Percentiles rank a stretch among this genome's conserved stretches.
These are phyloP conservation scores for Aquilaria malaccensis DNA, from an alignment of 345 rosid genomes.

Conservation along the genomic window DNA sequence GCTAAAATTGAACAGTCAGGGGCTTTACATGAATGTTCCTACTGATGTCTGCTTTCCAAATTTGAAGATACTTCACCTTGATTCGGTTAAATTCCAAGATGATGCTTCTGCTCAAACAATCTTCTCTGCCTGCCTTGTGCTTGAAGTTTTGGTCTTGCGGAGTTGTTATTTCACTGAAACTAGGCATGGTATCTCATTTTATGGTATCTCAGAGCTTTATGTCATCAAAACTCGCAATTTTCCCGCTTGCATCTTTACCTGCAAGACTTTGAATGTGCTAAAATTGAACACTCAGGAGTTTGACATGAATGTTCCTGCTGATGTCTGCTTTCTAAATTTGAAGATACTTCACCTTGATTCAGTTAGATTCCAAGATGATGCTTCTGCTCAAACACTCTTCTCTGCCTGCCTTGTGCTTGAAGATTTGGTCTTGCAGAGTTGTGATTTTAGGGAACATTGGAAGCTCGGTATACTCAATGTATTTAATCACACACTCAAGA, in stretches of 20 bases:
- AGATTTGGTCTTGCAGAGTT: too few species aligned
- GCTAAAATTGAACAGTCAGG: neutral
- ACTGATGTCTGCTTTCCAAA: neutral
- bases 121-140: too few species aligned
- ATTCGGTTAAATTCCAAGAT: neutral
- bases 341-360: slow-evolving; percentile 1
- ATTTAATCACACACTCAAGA: neutral
- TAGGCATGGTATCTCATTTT: too few species aligned
- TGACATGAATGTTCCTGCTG: neutral
- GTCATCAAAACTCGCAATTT: too few species aligned
- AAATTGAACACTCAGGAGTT: neutral
- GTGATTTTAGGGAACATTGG: neutral
- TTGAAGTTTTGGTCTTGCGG: neutral
- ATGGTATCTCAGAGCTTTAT: neutral
- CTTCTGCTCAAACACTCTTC: too few species aligned
- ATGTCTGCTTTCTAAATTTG: slow-evolving; percentile 8
- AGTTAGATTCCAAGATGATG: neutral
- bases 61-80: slow-evolving; percentile 6
- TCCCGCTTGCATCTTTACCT: neutral
- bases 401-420: too few species aligned
- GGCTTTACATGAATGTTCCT: neutral
- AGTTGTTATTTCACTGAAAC: too few species aligned
- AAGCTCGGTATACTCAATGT: neutral
- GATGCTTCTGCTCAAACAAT: too few species aligned
- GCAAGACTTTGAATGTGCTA: slow-evolving; percentile 2